Conservation (phyloP, 2,329 filamentous ascomycete species). For the Teratosphaeria gauchensis region DNA sequence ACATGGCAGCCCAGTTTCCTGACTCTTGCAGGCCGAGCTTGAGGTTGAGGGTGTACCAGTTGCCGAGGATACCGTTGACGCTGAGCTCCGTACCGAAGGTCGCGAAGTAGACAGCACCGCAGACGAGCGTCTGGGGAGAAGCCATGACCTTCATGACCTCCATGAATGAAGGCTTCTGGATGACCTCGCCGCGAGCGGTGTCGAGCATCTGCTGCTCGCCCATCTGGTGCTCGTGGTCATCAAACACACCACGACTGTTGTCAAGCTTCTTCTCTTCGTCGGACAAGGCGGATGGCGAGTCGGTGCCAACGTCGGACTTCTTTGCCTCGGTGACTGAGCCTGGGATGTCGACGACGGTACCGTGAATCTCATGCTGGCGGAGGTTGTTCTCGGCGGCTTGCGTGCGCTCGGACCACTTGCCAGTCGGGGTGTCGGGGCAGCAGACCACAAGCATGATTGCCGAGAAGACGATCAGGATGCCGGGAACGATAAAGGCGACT, state of each 20-base stretch:
- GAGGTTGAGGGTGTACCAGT: slow-evolving; percentile 51
- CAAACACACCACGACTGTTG: slow-evolving; percentile 28
- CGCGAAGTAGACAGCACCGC: slow-evolving; percentile 47
- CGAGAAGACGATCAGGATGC: slow-evolving; percentile 60
- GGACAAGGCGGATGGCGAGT: slow-evolving; percentile 23
- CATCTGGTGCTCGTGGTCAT: slow-evolving; percentile 33
- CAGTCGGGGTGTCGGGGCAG: slow-evolving; percentile 73
- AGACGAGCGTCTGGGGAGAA: slow-evolving; percentile 48
- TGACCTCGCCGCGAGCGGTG: slow-evolving; percentile 50
- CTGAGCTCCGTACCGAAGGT: slow-evolving; percentile 52
- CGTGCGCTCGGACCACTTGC: slow-evolving; percentile 66
- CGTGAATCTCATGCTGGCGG: slow-evolving; percentile 34
- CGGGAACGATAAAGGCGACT: slow-evolving; percentile 73
- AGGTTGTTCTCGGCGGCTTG: slow-evolving; percentile 47
- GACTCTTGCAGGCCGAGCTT: slow-evolving; percentile 44
- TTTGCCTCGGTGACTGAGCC: slow-evolving; percentile 39
- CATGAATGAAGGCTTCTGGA: slow-evolving; percentile 50
- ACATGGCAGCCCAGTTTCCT: slow-evolving; percentile 60
- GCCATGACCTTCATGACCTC: slow-evolving; percentile 53
- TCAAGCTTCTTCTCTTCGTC: slow-evolving; percentile 32
- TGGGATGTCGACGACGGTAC: slow-evolving; percentile 42
- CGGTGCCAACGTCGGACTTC: slow-evolving; percentile 12
- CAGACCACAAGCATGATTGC: slow-evolving; percentile 61
- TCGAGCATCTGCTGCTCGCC: slow-evolving; percentile 46
- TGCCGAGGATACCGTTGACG: slow-evolving; percentile 51